These are phyloP conservation scores for Lotus japonicus DNA, from an alignment of 306 rosid species.

Conservation along the genomic window DNA sequence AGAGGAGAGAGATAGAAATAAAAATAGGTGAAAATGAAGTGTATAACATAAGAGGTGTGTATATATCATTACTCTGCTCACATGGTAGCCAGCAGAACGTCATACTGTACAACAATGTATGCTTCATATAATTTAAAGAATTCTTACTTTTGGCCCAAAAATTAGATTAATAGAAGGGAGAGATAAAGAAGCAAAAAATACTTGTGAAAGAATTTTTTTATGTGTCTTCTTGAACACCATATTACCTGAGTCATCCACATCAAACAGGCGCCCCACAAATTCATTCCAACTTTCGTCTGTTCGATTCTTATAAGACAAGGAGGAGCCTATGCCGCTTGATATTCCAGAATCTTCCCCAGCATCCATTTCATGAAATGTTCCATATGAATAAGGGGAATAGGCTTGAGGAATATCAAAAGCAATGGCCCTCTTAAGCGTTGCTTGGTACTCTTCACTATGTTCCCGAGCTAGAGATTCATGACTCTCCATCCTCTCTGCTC, in stretches of 20 bases:
- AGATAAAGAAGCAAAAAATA: too few relatives aligned
- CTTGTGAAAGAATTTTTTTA: background rate
- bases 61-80: too few relatives aligned
- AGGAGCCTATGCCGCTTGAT: constrained; percentile 23
- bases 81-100: too few relatives aligned
- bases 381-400: constrained; percentile 50
- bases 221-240: constrained; percentile 63
- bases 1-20: too few relatives aligned
- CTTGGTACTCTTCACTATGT: constrained; percentile 63
- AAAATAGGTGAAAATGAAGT: too few relatives aligned
- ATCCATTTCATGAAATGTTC: constrained; percentile 64
- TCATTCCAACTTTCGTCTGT: constrained; percentile 71
- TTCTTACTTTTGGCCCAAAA: too few relatives aligned
- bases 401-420: too few relatives aligned
- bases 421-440: constrained; percentile 70
- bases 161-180: too few relatives aligned
- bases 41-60: too few relatives aligned
- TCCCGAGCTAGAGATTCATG: constrained; percentile 47
- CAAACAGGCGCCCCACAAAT: constrained; percentile 61
- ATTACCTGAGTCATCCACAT: constrained; percentile 67
- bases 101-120: too few relatives aligned
- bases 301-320: constrained; percentile 24
- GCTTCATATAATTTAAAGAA: too few relatives aligned
- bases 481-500: constrained; percentile 77
- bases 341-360: constrained; percentile 52